Base-by-base conservation (phyloP, 345 rosid genomes). In the Eucalyptus grandis region DNA sequence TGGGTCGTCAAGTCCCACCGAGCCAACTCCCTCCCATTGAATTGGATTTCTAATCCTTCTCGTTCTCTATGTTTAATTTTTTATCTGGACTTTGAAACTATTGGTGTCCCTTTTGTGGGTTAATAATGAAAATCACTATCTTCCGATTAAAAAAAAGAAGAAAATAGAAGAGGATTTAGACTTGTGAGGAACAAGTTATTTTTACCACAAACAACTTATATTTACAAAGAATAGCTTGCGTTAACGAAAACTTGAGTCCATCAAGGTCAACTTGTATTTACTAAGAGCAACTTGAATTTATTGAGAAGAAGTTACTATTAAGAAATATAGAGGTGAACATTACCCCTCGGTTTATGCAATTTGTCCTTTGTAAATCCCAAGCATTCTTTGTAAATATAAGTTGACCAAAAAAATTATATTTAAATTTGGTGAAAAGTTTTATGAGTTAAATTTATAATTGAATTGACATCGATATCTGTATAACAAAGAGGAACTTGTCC, bases 401-500 rank as follows among this genome's bases (percentile, higher is more conserved):
- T 67, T 15, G 58, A 53, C 58, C 26, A 21, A 21, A 53, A 53
- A 21, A 21, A 8, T 0, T 21, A 53, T 53, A 8, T 53, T 53
- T 53, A 53, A 53, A 21, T 53, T 53, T 53, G 5, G 5, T 21
- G 24, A 53, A 53, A 53, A 53, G 26, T 53, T 53, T 53, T 53
- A 53, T 53, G 11, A 21, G 5, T 53, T 53, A 53, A 53, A 53
- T 53, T 19, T 53, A 19, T 53, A 2, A 53, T 21, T 53, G 9
- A 53, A 53, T 53, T 53, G 26, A 53, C 58, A 53, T 53, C 0
- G 1, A 53, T 5, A 53, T 53, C 0, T 4, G 2, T 53, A 53
- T 21, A 53, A 19, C 11, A 21, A 53, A 53, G 5, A 19, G 11
- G 58, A 53, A 53, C 26, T 53, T 21, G 26, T 53, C 0, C 1